These are phyloP conservation scores for Millerozyma miso DNA, from an alignment of 805 yeast species.

Conservation along the genomic window DNA sequence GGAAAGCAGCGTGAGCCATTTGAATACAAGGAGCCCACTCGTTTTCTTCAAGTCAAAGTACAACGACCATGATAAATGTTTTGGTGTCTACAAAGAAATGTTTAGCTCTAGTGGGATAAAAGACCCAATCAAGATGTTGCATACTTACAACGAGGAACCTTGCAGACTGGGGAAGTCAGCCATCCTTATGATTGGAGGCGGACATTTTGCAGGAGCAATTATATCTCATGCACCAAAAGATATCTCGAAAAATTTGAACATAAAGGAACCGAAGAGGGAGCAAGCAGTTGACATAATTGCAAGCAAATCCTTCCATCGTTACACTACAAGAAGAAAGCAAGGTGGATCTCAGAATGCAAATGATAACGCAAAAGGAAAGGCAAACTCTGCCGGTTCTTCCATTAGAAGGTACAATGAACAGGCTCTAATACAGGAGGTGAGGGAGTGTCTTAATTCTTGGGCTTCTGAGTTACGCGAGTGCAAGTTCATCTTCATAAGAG, in stretches of 20 bases:
- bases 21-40: slow-evolving; percentile 69
- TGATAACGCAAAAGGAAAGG: slow-evolving; percentile 91
- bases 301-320: slow-evolving; percentile 88
- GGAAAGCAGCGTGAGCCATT: slow-evolving; percentile 41
- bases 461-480: slow-evolving; percentile 53
- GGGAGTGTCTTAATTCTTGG: slow-evolving; percentile 67
- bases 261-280: slow-evolving; percentile 46
- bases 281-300: slow-evolving; percentile 63
- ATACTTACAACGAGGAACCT: slow-evolving; percentile 25
- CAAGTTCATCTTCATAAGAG: slow-evolving; percentile 70
- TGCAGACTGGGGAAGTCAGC: slow-evolving; percentile 52
- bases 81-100: slow-evolving; percentile 66
- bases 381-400: slow-evolving; percentile 92
- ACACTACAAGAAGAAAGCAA: slow-evolving; percentile 93
- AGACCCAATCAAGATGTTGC: slow-evolving; percentile 50
- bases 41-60: slow-evolving; percentile 51
- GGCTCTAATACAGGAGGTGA: slow-evolving; percentile 74
- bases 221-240: slow-evolving; percentile 63
- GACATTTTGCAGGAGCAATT: slow-evolving; percentile 96
- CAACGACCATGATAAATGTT: slow-evolving; percentile 43
- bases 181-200: slow-evolving; percentile 92
- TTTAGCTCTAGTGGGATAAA: slow-evolving; percentile 38
- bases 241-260: slow-evolving; percentile 52
- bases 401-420: slow-evolving; percentile 87
- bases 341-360: slow-evolving; percentile 95